Base-by-base conservation (phyloP, 768 basidiomycete species). In the Lactarius evosmus region DNA sequence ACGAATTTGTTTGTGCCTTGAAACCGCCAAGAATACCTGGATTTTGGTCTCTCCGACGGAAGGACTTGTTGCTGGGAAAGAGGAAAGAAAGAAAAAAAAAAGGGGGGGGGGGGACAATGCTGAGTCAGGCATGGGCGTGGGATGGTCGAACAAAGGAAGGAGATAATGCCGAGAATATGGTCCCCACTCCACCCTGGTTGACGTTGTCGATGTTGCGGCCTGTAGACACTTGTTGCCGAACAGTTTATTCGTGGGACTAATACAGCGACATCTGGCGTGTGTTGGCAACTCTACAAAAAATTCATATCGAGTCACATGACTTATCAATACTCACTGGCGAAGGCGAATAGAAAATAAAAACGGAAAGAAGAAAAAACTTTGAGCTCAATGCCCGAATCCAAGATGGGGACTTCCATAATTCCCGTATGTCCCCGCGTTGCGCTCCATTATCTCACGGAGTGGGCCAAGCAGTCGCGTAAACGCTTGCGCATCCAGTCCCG, bases 391-490 rank as follows among this genome's bases (percentile, higher is more conserved):
- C 11, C 58, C 51, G 32, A 62, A 66, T n/a, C 34, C 62, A 61
- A 27, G 61, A 29, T 33, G 51, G n/a, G 50, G 65, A 53, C 2
- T 66, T 36, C 59, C 41, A 19, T 56, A 65, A 52, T 30, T 63
- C 29, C 81, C 82, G 73, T 92, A 92, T 55, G 79, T 81, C 72
- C 90, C 88, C 25, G 91, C 88, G 71, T 88, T 85, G 69, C 93
- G 84, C 72, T 93, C 92, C 92, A 95, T 93, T 72, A 94, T 87
- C 74, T 95, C 95, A 65, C 91, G 85, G 67, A 96, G 78, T 25
- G 95, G 94, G 4, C 96, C 96, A 34, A 99, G 84, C 49, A 99
- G 78, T 44, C 96, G 86, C 14, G 94, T 97, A 72, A 99, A 99
- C 22, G 95, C 90, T 63, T 91, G 84, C 38, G 93, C 93, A 70